phyloP scores from a whole-genome alignment of 495 filamentous ascomycete species.

The Penicillium goetzii region DNA sequence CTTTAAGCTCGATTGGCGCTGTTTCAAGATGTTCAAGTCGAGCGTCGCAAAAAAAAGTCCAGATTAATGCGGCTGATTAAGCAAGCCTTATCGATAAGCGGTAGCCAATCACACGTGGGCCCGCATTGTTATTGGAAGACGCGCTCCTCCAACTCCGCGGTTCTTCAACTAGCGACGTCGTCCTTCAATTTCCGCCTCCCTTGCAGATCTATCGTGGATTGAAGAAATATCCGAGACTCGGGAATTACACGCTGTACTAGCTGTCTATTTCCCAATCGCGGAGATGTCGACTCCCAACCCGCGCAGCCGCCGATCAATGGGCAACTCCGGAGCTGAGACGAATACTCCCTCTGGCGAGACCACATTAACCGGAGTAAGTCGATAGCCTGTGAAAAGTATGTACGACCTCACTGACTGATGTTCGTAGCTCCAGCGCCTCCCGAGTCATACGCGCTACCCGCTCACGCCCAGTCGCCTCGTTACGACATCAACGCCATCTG shows the following conservation, averaged over 20 bases:
- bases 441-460: constrained; percentile 39
- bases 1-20: constrained; percentile 10
- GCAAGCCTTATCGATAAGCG: constrained; percentile 43
- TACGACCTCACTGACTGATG: neutral
- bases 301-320: constrained; percentile 40
- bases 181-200: neutral
- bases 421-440: constrained; percentile 44
- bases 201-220: neutral
- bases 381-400: neutral
- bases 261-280: neutral
- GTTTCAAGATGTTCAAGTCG: constrained; percentile 9
- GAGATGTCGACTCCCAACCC: constrained; percentile 46
- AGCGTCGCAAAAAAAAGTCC: constrained; percentile 28
- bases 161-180: neutral
- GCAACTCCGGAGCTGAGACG: constrained; percentile 27
- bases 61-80: constrained; percentile 34
- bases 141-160: constrained; percentile 20
- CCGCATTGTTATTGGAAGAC: constrained; percentile 33
- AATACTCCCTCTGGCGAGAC: constrained; percentile 40
- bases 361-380: constrained; percentile 39
- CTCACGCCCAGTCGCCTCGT: constrained; percentile 46
- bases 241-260: neutral
- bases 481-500: constrained; percentile 38
- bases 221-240: neutral
- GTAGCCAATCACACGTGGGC: constrained; percentile 26